These are phyloP conservation scores for Exophiala aquamarina DNA, from an alignment of 2,329 filamentous ascomycete genomes.

Conservation along the genomic window DNA sequence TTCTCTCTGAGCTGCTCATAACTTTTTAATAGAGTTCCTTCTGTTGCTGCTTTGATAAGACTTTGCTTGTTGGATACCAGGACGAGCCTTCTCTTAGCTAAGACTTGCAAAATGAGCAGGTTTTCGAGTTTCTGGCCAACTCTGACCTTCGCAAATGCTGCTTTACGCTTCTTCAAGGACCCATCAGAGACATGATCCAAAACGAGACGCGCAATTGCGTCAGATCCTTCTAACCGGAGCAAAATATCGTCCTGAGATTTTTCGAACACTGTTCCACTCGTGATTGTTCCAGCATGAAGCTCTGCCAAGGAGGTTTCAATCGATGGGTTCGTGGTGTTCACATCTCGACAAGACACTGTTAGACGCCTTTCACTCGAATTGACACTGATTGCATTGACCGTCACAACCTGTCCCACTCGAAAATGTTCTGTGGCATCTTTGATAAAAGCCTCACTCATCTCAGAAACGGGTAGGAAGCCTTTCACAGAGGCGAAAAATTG, in stretches of 20 bases:
- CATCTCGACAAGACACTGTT: constrained; percentile 90
- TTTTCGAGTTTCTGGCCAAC: constrained; percentile 81
- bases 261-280: constrained; percentile 77
- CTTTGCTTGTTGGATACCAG: constrained; percentile 80
- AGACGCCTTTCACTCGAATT: constrained; percentile 70
- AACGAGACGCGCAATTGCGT: constrained; percentile 75
- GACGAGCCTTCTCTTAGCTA: constrained; percentile 72
- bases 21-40: constrained; percentile 67
- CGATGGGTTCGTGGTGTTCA: constrained; percentile 42
- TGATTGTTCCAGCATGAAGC: constrained; percentile 70
- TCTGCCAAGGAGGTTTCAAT: constrained; percentile 14
- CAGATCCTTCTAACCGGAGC: constrained; percentile 71
- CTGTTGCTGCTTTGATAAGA: constrained; percentile 71
- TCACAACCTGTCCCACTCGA: constrained; percentile 84
- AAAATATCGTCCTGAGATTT: constrained; percentile 75
- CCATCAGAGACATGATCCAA: constrained; percentile 83
- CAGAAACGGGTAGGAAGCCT: constrained; percentile 86
- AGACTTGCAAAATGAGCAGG: constrained; percentile 83
- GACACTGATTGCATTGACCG: constrained; percentile 80
- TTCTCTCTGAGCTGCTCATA: constrained; percentile 73
- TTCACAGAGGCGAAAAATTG: constrained; percentile 85
- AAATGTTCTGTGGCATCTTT: constrained; percentile 88
- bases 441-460: constrained; percentile 98
- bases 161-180: constrained; percentile 72
- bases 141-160: constrained; percentile 75